Evolutionary conservation across 2,329 filamentous ascomycete genomes (phyloP).

Genomic region (Verticillium alfalfae): DNA sequence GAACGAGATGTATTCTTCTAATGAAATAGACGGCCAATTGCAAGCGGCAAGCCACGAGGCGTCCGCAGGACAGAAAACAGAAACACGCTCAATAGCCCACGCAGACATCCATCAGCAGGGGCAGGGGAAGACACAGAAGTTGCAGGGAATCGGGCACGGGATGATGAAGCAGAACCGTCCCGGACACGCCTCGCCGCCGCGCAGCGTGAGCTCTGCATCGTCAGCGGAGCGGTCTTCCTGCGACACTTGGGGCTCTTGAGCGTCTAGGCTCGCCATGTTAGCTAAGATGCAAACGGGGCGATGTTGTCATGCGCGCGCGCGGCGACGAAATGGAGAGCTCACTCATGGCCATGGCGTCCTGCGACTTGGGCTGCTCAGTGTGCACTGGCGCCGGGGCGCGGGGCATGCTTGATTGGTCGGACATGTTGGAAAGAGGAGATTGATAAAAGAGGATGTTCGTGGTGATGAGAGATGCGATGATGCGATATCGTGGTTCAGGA

Average conservation of each 20-base stretch:
- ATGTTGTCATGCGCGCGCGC: neutral
- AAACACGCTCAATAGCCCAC: neutral
- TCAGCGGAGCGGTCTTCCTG: neutral
- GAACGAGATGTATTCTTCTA: no score
- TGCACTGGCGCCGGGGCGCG: neutral
- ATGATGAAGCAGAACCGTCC: slow-evolving; percentile 31
- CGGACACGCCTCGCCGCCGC: slow-evolving; percentile 21
- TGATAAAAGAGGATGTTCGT: neutral
- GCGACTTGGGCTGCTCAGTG: neutral
- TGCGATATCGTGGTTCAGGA: neutral
- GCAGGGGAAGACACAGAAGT: slow-evolving; percentile 24
- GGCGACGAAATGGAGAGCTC: neutral
- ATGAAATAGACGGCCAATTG: neutral
- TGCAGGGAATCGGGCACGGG: slow-evolving; percentile 27
- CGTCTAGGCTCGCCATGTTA: neutral
- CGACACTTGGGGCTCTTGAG: neutral
- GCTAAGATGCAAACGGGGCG: neutral
- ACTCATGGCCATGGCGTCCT: neutral
- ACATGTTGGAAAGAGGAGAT: neutral
- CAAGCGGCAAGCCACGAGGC: neutral
- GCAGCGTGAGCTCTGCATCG: slow-evolving; percentile 15
- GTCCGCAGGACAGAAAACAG: neutral
- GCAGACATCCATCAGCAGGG: slow-evolving; percentile 12
- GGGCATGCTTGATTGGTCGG: neutral
- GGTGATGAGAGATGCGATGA: neutral